Evolutionary conservation across 306 rosid genomes (phyloP), one percentile per base, ranked within the genome.

Genomic region (Cyamopsis tetragonoloba): DNA sequence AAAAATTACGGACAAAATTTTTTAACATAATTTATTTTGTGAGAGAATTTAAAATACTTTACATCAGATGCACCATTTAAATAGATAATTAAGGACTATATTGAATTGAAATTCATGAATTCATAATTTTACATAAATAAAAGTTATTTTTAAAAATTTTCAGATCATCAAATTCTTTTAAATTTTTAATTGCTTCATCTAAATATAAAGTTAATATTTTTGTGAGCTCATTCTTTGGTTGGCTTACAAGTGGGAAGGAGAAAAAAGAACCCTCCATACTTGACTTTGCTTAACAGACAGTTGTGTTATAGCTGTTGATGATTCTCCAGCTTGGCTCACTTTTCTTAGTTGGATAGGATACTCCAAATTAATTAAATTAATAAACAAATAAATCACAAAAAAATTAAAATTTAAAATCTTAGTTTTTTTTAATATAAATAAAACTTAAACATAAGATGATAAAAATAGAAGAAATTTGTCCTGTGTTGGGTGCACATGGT

Each of bases 291-390:
- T 11, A 37, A 19, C 32, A 35, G 13, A 63, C 63, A 22, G 74
- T 65, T 51, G 71, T 23, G 46, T 49, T 49, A 49, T 66, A 55
- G 69, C 67, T 38, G 70, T 74, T 49, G 60, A 66, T 49, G 60
- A 66, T 49, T 66, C 23, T 59, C 27, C 37, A 12, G 4, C 28
- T 75, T 67, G 54, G 31, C n/a, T 68, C 41, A 7, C 17, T 47
- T 17, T 47, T 64, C 58, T 65, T 65, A 31, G 20, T 47, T 65
- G 31, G 28, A 31, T 7, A 43, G 5, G 7, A 28, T 41, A 37
- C 1, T 4, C 7, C 14, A 61, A 23, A 39, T 41, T 24, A 5
- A n/a, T n/a, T n/a, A n/a, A n/a, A n/a, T n/a, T n/a, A n/a, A n/a
- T n/a, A n/a, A n/a, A n/a, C n/a, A n/a, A n/a, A n/a, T n/a, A n/a